Evolutionary conservation across 2,329 filamentous ascomycete species (phyloP).

Genomic region (Podosphaera xanthii): DNA sequence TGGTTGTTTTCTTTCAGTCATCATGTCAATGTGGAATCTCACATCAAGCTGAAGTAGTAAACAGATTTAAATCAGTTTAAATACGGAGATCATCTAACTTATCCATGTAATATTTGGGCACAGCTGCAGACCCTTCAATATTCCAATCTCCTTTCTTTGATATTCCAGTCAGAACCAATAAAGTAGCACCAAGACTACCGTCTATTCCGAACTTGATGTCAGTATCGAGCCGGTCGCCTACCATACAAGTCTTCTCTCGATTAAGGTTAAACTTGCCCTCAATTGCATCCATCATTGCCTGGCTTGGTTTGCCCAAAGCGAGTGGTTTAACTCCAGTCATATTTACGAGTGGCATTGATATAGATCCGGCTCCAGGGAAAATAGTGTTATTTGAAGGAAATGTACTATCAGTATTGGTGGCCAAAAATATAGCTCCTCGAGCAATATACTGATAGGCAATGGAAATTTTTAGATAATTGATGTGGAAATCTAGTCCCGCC

Average conservation of each 20-base stretch:
- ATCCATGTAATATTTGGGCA: conserved; percentile 69
- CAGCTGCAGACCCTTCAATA: conserved; percentile 39
- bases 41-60: neutral
- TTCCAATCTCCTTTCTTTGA: conserved; percentile 67
- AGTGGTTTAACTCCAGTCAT: conserved; percentile 49
- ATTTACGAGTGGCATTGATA: conserved; percentile 53
- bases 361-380: conserved; percentile 78
- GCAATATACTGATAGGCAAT: conserved; percentile 70
- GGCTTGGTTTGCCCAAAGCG: conserved; percentile 78
- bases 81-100: conserved; percentile 52
- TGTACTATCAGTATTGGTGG: conserved; percentile 82
- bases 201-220: conserved; percentile 92
- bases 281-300: conserved; percentile 98
- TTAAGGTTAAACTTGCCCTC: conserved; percentile 90
- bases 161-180: conserved; percentile 81
- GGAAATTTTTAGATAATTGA: conserved; percentile 83
- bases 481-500: conserved; percentile 75
- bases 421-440: conserved; percentile 64
- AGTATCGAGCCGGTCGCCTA: conserved; percentile 81
- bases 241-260: conserved; percentile 71
- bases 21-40: neutral
- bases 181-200: conserved; percentile 69
- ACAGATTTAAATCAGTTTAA: conserved; percentile 1
- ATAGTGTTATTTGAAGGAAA: conserved; percentile 60
- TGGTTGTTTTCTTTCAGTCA: too few relatives aligned